Conservation (phyloP, 2,329 filamentous ascomycete genomes). For the Diaporthe australafricana region DNA sequence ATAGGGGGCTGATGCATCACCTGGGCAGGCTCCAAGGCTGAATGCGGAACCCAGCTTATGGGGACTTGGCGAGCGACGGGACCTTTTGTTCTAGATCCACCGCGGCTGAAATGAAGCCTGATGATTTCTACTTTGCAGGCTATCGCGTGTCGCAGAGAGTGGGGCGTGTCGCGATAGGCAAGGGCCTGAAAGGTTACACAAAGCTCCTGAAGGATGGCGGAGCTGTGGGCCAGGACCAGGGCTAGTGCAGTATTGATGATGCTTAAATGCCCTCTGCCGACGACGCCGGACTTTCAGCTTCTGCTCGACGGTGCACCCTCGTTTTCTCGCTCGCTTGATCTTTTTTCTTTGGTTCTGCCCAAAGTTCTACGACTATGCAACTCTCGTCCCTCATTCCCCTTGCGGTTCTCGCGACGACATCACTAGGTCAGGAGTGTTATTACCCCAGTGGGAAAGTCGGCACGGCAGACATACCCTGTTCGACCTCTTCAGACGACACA, state of each 20-base stretch:
- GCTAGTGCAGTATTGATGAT: neutral
- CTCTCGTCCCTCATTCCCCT: neutral
- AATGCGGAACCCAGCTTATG: neutral
- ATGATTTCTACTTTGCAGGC: neutral
- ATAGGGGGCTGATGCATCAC: neutral
- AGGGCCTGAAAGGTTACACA: neutral
- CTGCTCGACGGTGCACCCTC: neutral
- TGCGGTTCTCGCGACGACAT: neutral
- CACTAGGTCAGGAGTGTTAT: neutral
- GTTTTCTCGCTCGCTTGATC: neutral
- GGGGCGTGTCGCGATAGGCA: neutral
- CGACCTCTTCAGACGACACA: neutral
- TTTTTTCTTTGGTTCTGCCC: neutral
- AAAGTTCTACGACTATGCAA: neutral
- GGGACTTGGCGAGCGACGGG: neutral
- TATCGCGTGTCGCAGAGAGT: no score
- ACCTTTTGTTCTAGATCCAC: neutral
- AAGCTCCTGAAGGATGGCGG: neutral
- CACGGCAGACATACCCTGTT: neutral
- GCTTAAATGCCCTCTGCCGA: neutral
- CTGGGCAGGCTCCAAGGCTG: neutral
- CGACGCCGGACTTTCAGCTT: neutral
- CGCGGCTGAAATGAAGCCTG: neutral
- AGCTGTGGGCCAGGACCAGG: neutral
- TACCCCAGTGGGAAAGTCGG: conserved; percentile 5